Evolutionary conservation across 768 basidiomycete species (phyloP).

Genomic region (Suillus fuscotomentosus): DNA sequence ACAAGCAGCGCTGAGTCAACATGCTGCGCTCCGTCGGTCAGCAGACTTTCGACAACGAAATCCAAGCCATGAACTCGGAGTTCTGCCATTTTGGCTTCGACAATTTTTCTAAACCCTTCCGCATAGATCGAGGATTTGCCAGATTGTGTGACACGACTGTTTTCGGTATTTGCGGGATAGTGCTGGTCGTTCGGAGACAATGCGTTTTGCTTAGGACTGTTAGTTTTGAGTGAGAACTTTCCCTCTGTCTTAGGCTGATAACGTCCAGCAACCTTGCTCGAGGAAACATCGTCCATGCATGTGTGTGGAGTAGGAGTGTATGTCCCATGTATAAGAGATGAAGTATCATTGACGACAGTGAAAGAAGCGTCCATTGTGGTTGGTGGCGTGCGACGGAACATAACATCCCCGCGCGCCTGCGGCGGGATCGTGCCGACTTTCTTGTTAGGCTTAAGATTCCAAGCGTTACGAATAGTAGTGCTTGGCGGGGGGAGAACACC

Average conservation of each 20-base stretch:
- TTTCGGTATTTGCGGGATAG: conserved; percentile 13
- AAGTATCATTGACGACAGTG: conserved; percentile 4
- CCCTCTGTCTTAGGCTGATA: neutral
- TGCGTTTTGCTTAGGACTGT: neutral
- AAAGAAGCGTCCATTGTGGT: conserved; percentile 12
- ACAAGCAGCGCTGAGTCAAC: conserved; percentile 4
- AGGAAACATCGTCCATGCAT: neutral
- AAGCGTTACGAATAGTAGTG: conserved; percentile 16
- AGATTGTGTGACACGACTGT: neutral
- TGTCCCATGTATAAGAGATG: conserved; percentile 2
- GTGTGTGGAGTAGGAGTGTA: neutral
- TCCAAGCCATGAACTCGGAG: neutral
- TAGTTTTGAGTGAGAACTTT: conserved; percentile 1
- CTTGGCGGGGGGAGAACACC: conserved; percentile 18
- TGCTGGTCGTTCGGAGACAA: neutral
- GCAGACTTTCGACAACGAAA: conserved; percentile 6
- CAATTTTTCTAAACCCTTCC: conserved; percentile 13
- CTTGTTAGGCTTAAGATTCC: conserved; percentile 26
- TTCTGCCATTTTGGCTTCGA: conserved; percentile 5
- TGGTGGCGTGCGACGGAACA: conserved; percentile 16
- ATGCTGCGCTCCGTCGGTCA: conserved; percentile 6
- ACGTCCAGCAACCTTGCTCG: neutral
- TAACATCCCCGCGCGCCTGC: neutral
- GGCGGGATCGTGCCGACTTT: conserved; percentile 10
- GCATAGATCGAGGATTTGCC: neutral